Percentiles rank a stretch among this genome's conserved stretches.
Conservation (phyloP, 2,329 filamentous ascomycete genomes). For the Ophiocordyceps robertsii region DNA sequence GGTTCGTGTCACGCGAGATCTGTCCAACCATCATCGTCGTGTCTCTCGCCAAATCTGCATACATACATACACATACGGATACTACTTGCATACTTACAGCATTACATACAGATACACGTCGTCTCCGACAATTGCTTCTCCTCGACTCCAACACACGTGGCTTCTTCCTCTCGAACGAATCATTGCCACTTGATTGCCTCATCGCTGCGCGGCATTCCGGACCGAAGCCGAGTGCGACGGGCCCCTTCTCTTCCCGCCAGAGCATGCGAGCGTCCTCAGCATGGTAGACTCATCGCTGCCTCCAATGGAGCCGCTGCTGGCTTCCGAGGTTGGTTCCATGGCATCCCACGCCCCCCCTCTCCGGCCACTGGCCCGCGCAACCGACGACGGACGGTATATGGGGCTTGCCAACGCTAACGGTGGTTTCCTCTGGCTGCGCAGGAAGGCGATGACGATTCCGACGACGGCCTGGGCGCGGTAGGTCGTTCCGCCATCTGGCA, state of each 20-base stretch:
- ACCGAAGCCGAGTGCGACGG: neutral
- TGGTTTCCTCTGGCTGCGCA: neutral
- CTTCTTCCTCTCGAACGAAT: neutral
- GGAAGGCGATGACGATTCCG: conserved; percentile 1
- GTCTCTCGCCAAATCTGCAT: neutral
- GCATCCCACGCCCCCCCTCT: neutral
- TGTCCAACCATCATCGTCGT: neutral
- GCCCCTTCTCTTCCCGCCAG: neutral
- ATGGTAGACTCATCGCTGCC: conserved; percentile 1
- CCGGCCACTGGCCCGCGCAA: neutral
- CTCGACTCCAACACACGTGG: neutral
- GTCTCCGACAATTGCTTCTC: neutral
- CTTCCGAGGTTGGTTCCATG: conserved; percentile 3
- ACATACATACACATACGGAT: neutral
- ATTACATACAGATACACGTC: too few species aligned
- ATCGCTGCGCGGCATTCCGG: neutral
- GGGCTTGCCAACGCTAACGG: neutral
- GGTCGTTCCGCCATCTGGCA: neutral
- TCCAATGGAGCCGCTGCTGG: conserved; percentile 1
- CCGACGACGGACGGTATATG: too few species aligned
- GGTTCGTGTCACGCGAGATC: neutral
- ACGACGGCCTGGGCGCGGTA: conserved; percentile 3
- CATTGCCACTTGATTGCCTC: neutral
- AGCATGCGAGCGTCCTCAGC: neutral
- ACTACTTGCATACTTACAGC: too few species aligned